These are phyloP conservation scores for Thraustochytrium striatum DNA, from an alignment of 352 stramenopile genomes.

Conservation along the genomic window DNA sequence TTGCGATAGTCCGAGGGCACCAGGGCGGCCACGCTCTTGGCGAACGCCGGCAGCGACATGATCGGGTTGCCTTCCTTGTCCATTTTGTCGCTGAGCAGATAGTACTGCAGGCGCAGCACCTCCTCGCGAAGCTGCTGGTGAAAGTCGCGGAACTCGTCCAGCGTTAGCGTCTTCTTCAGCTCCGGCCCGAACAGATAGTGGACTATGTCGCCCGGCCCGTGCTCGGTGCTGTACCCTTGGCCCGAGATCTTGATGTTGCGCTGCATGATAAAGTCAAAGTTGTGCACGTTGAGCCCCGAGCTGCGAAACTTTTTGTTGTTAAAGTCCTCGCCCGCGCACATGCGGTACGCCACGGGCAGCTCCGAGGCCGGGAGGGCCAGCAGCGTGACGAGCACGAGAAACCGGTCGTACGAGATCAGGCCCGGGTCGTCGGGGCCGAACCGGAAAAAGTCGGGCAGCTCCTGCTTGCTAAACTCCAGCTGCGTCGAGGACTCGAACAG, in stretches of 20 bases:
- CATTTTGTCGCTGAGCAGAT: conserved; percentile 26
- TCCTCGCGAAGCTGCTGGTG: conserved; percentile 16
- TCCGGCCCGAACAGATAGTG: conserved; percentile 32
- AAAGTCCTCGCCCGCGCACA: conserved; percentile 43
- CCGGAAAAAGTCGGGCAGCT: conserved; percentile 39
- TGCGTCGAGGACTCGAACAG: conserved; percentile 16
- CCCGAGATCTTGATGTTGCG: conserved; percentile 38
- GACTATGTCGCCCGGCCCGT: not conserved
- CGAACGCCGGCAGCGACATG: conserved; percentile 36
- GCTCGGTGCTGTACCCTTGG: conserved; percentile 12
- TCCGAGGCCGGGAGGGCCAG: conserved; percentile 21
- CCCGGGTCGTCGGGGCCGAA: conserved; percentile 38
- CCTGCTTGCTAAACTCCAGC: conserved; percentile 46
- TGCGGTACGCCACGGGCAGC: conserved; percentile 30
- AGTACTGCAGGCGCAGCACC: conserved; percentile 42
- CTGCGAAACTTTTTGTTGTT: conserved; percentile 8
- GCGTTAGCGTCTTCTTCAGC: conserved; percentile 4
- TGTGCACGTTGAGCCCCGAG: conserved; percentile 37
- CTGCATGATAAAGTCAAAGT: conserved; percentile 46
- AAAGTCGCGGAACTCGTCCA: conserved; percentile 31
- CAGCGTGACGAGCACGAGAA: conserved; percentile 35
- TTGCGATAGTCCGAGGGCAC: conserved; percentile 38
- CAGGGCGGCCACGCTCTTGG: conserved; percentile 17
- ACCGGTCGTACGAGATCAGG: conserved; percentile 38
- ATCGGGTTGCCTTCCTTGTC: not conserved